phyloP scores from a whole-genome alignment of 352 stramenopile genomes.

The Pythium pyrilobum region DNA sequence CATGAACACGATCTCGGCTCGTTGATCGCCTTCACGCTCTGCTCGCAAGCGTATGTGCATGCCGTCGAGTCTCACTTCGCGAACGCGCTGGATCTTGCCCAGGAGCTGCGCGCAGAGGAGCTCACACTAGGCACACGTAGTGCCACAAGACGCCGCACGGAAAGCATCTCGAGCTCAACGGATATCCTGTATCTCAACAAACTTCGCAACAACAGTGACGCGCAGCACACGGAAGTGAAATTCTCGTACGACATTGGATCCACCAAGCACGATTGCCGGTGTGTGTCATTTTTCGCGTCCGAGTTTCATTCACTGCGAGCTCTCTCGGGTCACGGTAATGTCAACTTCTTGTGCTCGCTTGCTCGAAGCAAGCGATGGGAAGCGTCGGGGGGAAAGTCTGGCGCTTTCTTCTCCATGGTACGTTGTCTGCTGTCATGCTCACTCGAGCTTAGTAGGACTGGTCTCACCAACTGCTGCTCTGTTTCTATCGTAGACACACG shows the following conservation, averaged over 20 bases:
- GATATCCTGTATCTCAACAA: constrained; percentile 60
- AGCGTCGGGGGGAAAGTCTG: constrained; percentile 77
- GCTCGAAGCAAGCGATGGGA: constrained; percentile 72
- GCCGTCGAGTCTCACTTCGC: constrained; percentile 63
- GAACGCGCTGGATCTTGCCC: constrained; percentile 38
- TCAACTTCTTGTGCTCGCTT: constrained; percentile 80
- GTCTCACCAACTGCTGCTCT: constrained; percentile 1
- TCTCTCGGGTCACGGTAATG: constrained; percentile 57
- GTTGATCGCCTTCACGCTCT: constrained; percentile 77
- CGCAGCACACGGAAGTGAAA: constrained; percentile 79
- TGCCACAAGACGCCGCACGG: not conserved
- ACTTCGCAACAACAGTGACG: constrained; percentile 45
- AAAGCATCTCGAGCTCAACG: constrained; percentile 30
- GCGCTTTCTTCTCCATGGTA: constrained; percentile 84
- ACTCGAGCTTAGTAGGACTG: not conserved
- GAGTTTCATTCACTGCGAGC: constrained; percentile 79
- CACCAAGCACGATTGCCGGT: constrained; percentile 57
- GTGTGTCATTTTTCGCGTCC: constrained; percentile 74
- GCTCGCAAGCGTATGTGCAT: constrained; percentile 62
- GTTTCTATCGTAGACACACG: constrained; percentile 45
- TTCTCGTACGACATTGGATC: constrained; percentile 51
- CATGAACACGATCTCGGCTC: constrained; percentile 80
- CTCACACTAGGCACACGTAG: constrained; percentile 7
- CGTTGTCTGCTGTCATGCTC: not conserved
- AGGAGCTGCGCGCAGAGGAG: constrained; percentile 37